phyloP scores from a whole-genome alignment of 352 stramenopile genomes.

The Phytophthora kernoviae region DNA sequence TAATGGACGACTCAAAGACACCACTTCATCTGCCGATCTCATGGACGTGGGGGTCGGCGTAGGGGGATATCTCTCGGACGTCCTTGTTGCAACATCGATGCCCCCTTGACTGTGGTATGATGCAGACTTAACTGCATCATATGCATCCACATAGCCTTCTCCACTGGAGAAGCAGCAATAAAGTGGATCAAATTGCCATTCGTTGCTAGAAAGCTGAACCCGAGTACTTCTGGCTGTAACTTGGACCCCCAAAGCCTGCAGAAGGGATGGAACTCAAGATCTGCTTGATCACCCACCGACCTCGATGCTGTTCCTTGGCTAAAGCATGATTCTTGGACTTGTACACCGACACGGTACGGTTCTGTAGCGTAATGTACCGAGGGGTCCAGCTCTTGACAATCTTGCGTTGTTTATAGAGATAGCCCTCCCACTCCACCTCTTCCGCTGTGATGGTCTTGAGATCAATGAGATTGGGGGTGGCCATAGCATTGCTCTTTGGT shows the following conservation, averaged over 20 bases:
- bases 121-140: slow-evolving; percentile 78
- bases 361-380: slow-evolving; percentile 87
- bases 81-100: slow-evolving; percentile 43
- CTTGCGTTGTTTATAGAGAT: slow-evolving; percentile 91
- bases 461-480: slow-evolving; percentile 84
- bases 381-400: slow-evolving; percentile 90
- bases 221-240: slow-evolving; percentile 73
- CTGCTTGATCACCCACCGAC: slow-evolving; percentile 83
- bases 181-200: slow-evolving; percentile 88
- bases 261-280: slow-evolving; percentile 80
- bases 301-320: slow-evolving; percentile 77
- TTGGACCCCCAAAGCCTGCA: slow-evolving; percentile 82
- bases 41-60: slow-evolving; percentile 25
- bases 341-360: slow-evolving; percentile 82
- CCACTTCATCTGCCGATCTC: slow-evolving; percentile 50
- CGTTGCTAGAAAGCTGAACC: slow-evolving; percentile 85
- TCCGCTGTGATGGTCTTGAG: slow-evolving; percentile 87
- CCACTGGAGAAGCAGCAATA: slow-evolving; percentile 71
- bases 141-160: slow-evolving; percentile 86
- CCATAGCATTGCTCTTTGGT: slow-evolving; percentile 30
- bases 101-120: slow-evolving; percentile 47
- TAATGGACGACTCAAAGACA: slow-evolving; percentile 65
- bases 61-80: slow-evolving; percentile 33
- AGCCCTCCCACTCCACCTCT: slow-evolving; percentile 89
- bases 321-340: slow-evolving; percentile 88